phyloP scores from a whole-genome alignment of 345 rosid species.

The Pugionium dolabratum region DNA sequence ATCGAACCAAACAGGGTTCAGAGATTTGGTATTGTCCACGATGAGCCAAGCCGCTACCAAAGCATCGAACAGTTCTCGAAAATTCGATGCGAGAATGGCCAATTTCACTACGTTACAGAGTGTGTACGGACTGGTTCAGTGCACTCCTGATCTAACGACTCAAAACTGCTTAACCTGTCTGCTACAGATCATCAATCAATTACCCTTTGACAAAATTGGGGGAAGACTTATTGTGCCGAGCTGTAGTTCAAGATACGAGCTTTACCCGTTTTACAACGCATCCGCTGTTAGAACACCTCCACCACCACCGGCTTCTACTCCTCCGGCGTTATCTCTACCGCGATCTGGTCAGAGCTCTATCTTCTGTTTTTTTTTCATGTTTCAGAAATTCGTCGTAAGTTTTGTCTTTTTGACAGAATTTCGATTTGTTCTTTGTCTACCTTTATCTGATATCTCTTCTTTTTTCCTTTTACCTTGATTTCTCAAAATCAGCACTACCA shows the following conservation, averaged over 20 bases:
- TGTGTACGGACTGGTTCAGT: slow-evolving; percentile 48
- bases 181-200: not conserved
- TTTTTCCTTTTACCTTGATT: too few relatives aligned
- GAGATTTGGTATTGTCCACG: not conserved
- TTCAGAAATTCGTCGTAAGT: not conserved
- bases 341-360: not conserved
- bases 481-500: too few relatives aligned
- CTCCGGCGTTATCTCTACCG: not conserved
- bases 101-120: not conserved
- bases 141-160: slow-evolving; percentile 44
- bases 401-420: not conserved
- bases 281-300: not conserved
- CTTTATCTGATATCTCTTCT: too few relatives aligned
- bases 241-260: slow-evolving; percentile 43
- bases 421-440: not conserved
- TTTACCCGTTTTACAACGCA: slow-evolving; percentile 35
- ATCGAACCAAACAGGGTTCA: not conserved
- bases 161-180: slow-evolving; percentile 35
- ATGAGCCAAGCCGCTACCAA: not conserved
- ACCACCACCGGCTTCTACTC: not conserved
- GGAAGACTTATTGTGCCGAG: slow-evolving; percentile 33
- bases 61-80: slow-evolving; percentile 7
- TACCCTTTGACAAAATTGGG: slow-evolving; percentile 23
- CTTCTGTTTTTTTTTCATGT: not conserved
- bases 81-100: slow-evolving; percentile 22